phyloP scores from a whole-genome alignment of 306 rosid genomes.

The Dalbergia cultrata region DNA sequence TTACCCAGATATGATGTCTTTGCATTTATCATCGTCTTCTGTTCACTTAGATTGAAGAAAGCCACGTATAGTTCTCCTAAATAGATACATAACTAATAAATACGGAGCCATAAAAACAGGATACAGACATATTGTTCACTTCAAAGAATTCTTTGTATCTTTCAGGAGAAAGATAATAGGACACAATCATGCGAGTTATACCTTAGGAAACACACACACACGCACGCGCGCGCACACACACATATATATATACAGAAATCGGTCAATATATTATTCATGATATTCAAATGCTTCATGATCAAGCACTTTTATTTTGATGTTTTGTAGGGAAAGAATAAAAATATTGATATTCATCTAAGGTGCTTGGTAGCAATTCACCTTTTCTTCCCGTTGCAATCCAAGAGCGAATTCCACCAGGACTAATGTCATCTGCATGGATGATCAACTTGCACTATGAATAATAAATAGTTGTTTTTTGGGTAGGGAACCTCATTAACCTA shows the following conservation, averaged over 20 bases:
- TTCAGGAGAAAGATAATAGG: background rate
- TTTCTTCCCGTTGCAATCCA: slow-evolving; percentile 88
- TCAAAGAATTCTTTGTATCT: background rate
- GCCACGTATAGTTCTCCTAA: slow-evolving; percentile 79
- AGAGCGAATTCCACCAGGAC: slow-evolving; percentile 64
- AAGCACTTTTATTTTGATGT: background rate
- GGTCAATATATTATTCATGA: no score
- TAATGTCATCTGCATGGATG: slow-evolving; percentile 57
- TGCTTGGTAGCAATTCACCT: slow-evolving; percentile 50
- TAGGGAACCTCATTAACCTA: slow-evolving; percentile 6
- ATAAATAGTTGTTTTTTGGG: background rate
- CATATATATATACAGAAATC: no score
- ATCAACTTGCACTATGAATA: slow-evolving; percentile 43
- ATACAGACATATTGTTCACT: background rate
- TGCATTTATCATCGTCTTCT: slow-evolving; percentile 51
- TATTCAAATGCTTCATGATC: background rate
- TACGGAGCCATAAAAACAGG: background rate
- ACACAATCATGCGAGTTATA: background rate
- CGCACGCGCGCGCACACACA: no score
- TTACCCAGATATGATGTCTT: slow-evolving; percentile 60
- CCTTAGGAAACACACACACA: no score
- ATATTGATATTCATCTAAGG: background rate
- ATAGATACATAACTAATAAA: background rate
- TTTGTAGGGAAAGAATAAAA: background rate
- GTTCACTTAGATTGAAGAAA: slow-evolving; percentile 73